phyloP scores from a whole-genome alignment of 2,329 filamentous ascomycete genomes.

The Colletotrichum agaves region DNA sequence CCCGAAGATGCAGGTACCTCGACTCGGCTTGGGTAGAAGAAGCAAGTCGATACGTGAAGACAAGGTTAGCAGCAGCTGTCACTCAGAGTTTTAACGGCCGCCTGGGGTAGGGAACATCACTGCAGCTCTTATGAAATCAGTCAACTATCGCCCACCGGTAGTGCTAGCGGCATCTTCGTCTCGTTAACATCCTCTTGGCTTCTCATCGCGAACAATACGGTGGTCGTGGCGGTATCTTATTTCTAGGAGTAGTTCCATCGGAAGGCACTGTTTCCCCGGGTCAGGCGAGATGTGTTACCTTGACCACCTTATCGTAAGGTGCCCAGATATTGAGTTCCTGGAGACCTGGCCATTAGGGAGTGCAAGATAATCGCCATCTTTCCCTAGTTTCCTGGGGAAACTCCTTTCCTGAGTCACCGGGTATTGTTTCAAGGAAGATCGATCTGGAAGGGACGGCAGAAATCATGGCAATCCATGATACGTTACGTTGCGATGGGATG shows the following conservation, averaged over 20 bases:
- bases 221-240: too few relatives aligned
- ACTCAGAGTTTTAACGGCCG: constrained; percentile 9
- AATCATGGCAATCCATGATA: constrained; percentile 4
- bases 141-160: not conserved
- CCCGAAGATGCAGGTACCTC: constrained; percentile 23
- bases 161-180: not conserved
- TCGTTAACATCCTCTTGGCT: not conserved
- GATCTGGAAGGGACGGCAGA: constrained; percentile 1
- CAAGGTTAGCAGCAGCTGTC: not conserved
- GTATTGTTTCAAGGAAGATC: not conserved
- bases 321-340: too few relatives aligned
- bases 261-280: too few relatives aligned
- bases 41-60: not conserved
- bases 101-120: not conserved
- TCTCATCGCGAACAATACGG: not conserved
- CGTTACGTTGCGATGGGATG: constrained; percentile 2
- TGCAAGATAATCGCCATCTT: not conserved
- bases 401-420: too few relatives aligned
- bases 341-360: too few relatives aligned
- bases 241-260: too few relatives aligned
- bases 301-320: too few relatives aligned
- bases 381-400: not conserved
- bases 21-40: not conserved
- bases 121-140: not conserved
- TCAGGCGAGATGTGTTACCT: too few relatives aligned